phyloP scores from a whole-genome alignment of 2,329 filamentous ascomycete species.

The Cladosporium cucumerinum region DNA sequence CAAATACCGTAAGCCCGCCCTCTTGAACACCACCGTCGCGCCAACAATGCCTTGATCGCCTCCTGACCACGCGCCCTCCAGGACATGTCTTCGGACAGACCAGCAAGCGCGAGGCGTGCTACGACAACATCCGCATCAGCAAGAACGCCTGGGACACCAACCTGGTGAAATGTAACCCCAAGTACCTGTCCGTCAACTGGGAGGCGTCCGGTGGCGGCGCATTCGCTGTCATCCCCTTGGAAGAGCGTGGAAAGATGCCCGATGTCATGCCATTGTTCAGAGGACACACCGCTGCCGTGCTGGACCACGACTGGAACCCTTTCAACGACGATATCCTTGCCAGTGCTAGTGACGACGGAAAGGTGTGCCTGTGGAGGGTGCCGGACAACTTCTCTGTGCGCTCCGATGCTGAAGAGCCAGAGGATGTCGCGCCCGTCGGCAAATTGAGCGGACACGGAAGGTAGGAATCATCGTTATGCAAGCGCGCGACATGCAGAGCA shows the following conservation, averaged over 20 bases:
- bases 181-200: constrained; percentile 98
- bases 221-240: constrained; percentile 90
- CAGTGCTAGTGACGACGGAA: constrained; percentile 93
- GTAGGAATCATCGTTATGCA: constrained; percentile 44
- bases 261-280: constrained; percentile 93
- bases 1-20: constrained; percentile 62
- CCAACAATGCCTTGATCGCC: neutral
- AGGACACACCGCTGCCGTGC: constrained; percentile 89
- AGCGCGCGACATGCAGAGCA: neutral
- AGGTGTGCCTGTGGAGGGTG: constrained; percentile 94
- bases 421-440: constrained; percentile 45
- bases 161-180: constrained; percentile 93
- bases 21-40: constrained; percentile 24
- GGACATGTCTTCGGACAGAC: constrained; percentile 98
- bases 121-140: constrained; percentile 95
- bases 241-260: constrained; percentile 84
- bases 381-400: constrained; percentile 82
- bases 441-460: constrained; percentile 85
- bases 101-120: constrained; percentile 95
- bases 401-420: constrained; percentile 41
- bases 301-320: constrained; percentile 98
- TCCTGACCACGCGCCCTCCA: constrained; percentile 42
- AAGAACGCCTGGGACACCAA: constrained; percentile 99
- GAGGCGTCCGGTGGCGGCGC: constrained; percentile 92
- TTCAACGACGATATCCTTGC: constrained; percentile 93